Conservation (phyloP, 192 early-diverging fungal genomes). For the Phlyctochytrium bullatum region DNA sequence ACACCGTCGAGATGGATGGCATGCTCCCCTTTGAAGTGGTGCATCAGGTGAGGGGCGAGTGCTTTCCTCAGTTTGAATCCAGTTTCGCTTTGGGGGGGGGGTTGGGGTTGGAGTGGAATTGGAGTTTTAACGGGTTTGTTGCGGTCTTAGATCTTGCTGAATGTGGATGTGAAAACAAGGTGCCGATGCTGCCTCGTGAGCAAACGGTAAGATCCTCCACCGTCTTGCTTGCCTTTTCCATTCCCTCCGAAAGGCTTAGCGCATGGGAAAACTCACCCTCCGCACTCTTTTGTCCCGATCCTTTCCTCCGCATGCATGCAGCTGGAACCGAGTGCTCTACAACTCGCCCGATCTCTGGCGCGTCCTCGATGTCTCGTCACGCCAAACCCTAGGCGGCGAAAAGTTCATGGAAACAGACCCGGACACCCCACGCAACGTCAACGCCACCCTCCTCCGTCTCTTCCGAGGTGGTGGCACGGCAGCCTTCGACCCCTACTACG, state of each 20-base stretch:
- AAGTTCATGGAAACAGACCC: conserved; percentile 25
- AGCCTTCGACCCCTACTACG: no score
- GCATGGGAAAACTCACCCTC: no score
- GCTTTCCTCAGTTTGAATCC: no score
- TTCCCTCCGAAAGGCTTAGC: no score
- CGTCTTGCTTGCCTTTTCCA: no score
- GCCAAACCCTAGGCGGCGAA: conserved; percentile 34
- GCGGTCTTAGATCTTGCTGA: not conserved
- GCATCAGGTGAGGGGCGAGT: not conserved
- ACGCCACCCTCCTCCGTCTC: not conserved
- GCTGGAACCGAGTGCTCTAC: conserved; percentile 18
- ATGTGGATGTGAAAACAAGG: not conserved
- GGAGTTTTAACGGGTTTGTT: not conserved
- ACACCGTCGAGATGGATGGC: not conserved
- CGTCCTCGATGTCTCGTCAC: conserved; percentile 36
- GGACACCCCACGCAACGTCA: not conserved
- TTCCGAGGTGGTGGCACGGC: no score
- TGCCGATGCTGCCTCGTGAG: not conserved
- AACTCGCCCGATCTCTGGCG: conserved; percentile 29
- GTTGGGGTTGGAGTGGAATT: no score
- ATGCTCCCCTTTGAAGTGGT: not conserved
- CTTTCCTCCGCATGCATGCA: not conserved
- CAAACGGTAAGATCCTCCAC: not conserved
- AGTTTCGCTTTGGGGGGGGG: no score
- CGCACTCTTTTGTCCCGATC: not conserved